Evolutionary conservation across 768 basidiomycete genomes (phyloP), one percentile per base, ranked within the genome.

Genomic region (Auriscalpium microsporum): DNA sequence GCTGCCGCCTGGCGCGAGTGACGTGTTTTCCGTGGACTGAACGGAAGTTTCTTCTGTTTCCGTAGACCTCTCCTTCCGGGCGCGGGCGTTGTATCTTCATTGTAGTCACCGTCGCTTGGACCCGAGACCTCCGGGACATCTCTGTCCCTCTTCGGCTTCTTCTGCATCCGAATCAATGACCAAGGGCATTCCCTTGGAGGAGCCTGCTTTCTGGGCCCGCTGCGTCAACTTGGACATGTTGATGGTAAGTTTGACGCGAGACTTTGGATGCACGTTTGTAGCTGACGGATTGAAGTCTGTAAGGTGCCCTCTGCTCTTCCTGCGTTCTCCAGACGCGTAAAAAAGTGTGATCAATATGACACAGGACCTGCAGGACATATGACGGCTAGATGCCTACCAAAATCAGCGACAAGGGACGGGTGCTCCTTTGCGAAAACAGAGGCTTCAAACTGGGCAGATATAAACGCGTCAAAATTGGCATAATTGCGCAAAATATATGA

Each of bases 21-120:
- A 9, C 82, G 77, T 38, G 79, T 78, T 68, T 83, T 88, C 64
- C 68, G 77, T 0, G 87, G 85, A 62, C 84, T 87, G 68, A 84
- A 87, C 8, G 84, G 85, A 37, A 86, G 75, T 38, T 65, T 63
- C 50, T 64, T 67, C 53, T 57, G 59, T 16, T 55, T 50, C 21
- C 63, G 62, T n/a, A 55, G 52, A 46, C 53, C 56, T 52, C 59
- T 57, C 14, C 61, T 60, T 37, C 38, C 10, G 7, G 40, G 47
- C 5, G 8, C 23, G 8, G 13, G 33, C 33, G 59, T 61, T 10
- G 52, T 47, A 13, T 47, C 57, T 28, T 28, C 28, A 28, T 2
- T 2, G 28, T 28, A 28, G 28, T 28, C 28, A 28, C 28, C 28
- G 14, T 38, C 50, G 19, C 58, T 59, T 19, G 56, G 40, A 14